Base-by-base conservation (phyloP, 768 basidiomycete genomes). In the Tulasnella sp. region DNA sequence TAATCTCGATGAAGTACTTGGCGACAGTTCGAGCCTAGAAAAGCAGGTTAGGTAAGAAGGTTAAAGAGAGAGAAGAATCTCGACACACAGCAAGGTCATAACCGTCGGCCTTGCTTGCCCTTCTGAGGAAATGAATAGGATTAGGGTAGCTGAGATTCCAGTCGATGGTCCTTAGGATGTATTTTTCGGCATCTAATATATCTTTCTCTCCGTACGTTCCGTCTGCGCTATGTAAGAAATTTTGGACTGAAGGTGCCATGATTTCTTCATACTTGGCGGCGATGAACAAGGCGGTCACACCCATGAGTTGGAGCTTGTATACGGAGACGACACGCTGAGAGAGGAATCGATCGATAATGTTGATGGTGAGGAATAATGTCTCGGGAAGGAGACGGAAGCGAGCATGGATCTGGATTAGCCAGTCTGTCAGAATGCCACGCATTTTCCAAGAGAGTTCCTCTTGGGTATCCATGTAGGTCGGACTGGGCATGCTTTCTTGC, bases 231-330 rank as follows among this genome's bases (percentile, higher is more conserved):
- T 74, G 73, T 16, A 83, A 73, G 61, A 93, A 82, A 66, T 91
- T 85, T 25, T 69, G 67, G 24, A 89, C 81, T 20, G 83, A 81
- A 0, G 92, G 92, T 8, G 88, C 79, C 56, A 88, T 77, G 35
- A 89, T 89, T 64, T 95, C 91, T 65, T 96, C 92, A 56, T 83
- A 88, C 65, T 96, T 96, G 32, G 87, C 77, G 0, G 92, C 78
- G 58, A 95, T 70, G 67, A 93, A 85, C 58, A 96, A 76, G 53
- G 82, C 80, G 2, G 87, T 81, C 45, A 90, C 73, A 51, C 92
- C 92, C 52, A 95, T 88, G 32, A 92, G 76, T 64, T 95, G 92
- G 29, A 93, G 75, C 64, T 91, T 92, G 54, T 77, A 70, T 28
- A 91, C 69, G 1, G 85, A 82, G 55, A 91, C 79, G 43, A 78